Conservation (phyloP, 192 early-diverging fungal genomes). For the Coemansia sp. region DNA sequence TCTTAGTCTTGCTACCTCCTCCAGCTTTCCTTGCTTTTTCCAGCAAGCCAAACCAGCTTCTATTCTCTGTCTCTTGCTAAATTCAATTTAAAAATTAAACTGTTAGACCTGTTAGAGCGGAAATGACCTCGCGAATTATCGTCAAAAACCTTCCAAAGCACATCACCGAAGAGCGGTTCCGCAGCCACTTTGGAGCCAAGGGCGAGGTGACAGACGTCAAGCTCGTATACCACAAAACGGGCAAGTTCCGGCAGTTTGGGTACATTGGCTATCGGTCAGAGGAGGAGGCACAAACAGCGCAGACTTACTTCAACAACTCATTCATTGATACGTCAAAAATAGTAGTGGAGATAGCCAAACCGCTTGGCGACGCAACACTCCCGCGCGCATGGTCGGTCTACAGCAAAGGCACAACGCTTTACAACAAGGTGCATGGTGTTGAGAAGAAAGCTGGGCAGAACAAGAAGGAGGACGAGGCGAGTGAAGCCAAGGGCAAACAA, state of each 20-base stretch:
- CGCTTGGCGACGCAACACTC: conserved; percentile 79
- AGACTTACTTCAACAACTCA: conserved; percentile 85
- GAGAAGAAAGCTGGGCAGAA: conserved; percentile 11
- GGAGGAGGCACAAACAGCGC: conserved; percentile 78
- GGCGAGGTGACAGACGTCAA: conserved; percentile 93
- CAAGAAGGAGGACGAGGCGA: conserved; percentile 19
- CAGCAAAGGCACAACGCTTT: conserved; percentile 80
- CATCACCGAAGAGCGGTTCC: conserved; percentile 78
- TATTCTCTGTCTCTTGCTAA: background rate
- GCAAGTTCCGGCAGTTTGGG: conserved; percentile 80
- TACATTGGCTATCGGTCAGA: conserved; percentile 91
- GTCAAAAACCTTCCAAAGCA: conserved; percentile 97
- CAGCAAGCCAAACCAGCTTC: background rate
- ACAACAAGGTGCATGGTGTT: conserved; percentile 51
- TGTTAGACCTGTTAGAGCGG: background rate
- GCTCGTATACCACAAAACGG: conserved; percentile 67
- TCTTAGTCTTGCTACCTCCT: too few relatives aligned
- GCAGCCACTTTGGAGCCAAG: conserved; percentile 79
- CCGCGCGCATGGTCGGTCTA: conserved; percentile 91
- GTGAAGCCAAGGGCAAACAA: conserved; percentile 26
- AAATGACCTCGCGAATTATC: conserved; percentile 72
- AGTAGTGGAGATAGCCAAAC: conserved; percentile 81
- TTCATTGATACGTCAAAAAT: conserved; percentile 92
- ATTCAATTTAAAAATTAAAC: background rate
- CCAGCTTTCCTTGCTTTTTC: background rate